phyloP scores from a whole-genome alignment of 2,329 filamentous ascomycete genomes.

The Trichocomaceae sp. region DNA sequence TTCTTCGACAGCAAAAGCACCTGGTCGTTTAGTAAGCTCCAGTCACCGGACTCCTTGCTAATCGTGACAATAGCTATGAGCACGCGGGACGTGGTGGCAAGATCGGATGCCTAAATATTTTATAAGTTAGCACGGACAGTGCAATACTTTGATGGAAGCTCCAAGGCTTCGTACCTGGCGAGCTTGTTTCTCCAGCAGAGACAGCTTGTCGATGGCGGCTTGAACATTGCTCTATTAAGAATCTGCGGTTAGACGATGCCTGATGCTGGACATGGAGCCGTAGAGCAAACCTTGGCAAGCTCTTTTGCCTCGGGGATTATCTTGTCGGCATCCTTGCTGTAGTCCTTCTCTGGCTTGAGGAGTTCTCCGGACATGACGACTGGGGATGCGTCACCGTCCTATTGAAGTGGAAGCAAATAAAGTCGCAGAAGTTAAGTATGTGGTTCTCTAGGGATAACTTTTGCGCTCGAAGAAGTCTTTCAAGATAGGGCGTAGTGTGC shows the following conservation, averaged over 20 bases:
- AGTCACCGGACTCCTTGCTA: conserved; percentile 88
- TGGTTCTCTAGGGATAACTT: neutral
- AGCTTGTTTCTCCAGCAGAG: conserved; percentile 88
- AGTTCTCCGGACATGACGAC: conserved; percentile 68
- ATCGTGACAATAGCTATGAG: conserved; percentile 85
- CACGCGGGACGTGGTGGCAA: conserved; percentile 86
- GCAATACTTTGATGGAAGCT: conserved; percentile 18
- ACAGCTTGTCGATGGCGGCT: conserved; percentile 87
- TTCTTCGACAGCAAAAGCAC: conserved; percentile 95
- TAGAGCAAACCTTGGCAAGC: conserved; percentile 65
- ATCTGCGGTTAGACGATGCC: neutral
- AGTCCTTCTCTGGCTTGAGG: conserved; percentile 97
- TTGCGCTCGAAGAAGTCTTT: neutral
- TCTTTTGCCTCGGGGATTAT: conserved; percentile 84
- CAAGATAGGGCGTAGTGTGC: neutral
- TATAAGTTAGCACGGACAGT: neutral
- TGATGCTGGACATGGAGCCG: neutral
- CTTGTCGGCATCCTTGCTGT: conserved; percentile 89
- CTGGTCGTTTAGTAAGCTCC: conserved; percentile 94
- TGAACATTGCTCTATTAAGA: conserved; percentile 57
- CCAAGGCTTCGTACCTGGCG: conserved; percentile 63
- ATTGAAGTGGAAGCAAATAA: neutral
- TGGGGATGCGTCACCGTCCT: conserved; percentile 14
- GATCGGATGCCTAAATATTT: conserved; percentile 70
- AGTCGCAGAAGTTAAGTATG: neutral